Percentiles rank a stretch among this genome's conserved stretches.
Conservation (phyloP, 1,139 yeast species). For the Kodamaea arcana region DNA sequence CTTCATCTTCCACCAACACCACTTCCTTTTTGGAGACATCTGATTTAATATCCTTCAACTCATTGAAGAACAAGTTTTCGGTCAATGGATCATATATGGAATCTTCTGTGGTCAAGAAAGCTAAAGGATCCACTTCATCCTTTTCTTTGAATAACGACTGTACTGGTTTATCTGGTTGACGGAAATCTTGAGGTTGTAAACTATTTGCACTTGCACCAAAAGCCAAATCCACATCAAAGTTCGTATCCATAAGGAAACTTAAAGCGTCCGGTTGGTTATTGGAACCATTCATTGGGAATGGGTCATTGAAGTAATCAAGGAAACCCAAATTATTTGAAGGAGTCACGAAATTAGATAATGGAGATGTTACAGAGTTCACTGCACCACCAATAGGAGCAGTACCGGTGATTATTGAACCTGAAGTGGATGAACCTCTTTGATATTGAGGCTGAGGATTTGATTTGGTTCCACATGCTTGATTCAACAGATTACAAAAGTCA, state of each 20-base stretch:
- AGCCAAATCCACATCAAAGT: constrained; percentile 51
- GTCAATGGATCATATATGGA: constrained; percentile 63
- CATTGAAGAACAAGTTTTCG: constrained; percentile 32
- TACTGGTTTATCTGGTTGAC: constrained; percentile 1
- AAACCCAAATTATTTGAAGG: constrained; percentile 11
- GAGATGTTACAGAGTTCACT: constrained; percentile 9
- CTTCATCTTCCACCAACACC: neutral
- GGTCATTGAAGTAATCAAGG: constrained; percentile 23
- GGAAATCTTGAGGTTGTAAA: constrained; percentile 1
- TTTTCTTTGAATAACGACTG: constrained; percentile 4
- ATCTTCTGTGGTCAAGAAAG: constrained; percentile 54
- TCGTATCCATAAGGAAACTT: constrained; percentile 41
- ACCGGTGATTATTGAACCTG: constrained; percentile 6
- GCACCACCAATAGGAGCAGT: constrained; percentile 4
- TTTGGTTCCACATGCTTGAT: constrained; percentile 82
- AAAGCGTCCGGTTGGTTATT: constrained; percentile 31
- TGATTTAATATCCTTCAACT: constrained; percentile 22
- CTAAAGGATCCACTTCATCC: constrained; percentile 29
- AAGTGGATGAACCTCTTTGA: constrained; percentile 15
- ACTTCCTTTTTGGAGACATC: neutral
- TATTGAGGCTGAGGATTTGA: constrained; percentile 62
- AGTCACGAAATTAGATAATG: constrained; percentile 19
- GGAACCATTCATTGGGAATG: constrained; percentile 18
- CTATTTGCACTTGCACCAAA: constrained; percentile 22
- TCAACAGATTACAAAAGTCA: constrained; percentile 71